Evolutionary conservation across 2,329 filamentous ascomycete genomes (phyloP), one percentile per base, ranked within the genome.

Genomic region (Calycina herbarum): DNA sequence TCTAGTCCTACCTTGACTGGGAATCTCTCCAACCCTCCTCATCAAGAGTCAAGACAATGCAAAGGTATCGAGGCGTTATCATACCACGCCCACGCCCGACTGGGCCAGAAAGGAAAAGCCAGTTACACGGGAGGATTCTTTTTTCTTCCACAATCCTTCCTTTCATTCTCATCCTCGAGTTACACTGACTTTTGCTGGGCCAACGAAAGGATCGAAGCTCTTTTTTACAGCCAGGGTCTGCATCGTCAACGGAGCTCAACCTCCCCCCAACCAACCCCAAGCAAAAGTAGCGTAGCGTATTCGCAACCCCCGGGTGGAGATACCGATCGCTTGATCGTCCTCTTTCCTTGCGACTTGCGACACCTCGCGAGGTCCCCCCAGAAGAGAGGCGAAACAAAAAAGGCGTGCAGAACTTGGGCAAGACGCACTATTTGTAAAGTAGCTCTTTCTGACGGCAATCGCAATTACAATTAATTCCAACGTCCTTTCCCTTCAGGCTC

Each of bases 41-140:
- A 17, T 33, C 24, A 10, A 31, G 24, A 33, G 20, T 29, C 27
- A 29, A 29, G 27, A 29, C 29, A 35, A 57, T 33, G 20, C 56
- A 35, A 35, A 57, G 27, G 17, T 33, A 33, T 33, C n/a, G 31
- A 57, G 56, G 20, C 48, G 48, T 6, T 54, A 54, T 54, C 48
- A 54, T 7, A 54, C 48, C 48, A 54, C 48, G 48, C 8, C 48
- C 29, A 54, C 48, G 48, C 48, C 48, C 48, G 48, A 54, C 48
- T 24, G 20, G 48, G 48, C 20, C 8, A 24, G n/a, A 24, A 24
- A 20, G 45, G 7, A 17, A 45, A 42, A 6, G 17, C 40, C 13
- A 42, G 40, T 6, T 42, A 42, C 40, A 29, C 27, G 2, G 4
- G 1, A 29, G 27, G n/a, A 15, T 24, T 2, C n/a, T 11, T 38